Conservation (phyloP, 768 basidiomycete genomes). For the Serpula lacrymans region DNA sequence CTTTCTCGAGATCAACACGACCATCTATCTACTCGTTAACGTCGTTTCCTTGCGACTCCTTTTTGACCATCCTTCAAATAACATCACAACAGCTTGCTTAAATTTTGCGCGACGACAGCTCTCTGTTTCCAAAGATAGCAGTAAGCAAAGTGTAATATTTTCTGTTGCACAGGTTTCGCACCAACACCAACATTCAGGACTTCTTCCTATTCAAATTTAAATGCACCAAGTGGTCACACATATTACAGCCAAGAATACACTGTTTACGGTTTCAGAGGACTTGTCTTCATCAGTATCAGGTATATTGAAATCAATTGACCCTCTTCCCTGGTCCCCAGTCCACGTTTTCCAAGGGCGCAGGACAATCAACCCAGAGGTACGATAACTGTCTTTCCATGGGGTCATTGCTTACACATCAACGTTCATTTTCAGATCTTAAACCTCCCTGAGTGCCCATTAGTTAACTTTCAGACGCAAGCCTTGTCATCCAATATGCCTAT, state of each 20-base stretch:
- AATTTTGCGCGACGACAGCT: no score
- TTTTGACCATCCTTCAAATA: constrained; percentile 32
- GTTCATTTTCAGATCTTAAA: constrained; percentile 18
- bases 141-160: no score
- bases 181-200: no score
- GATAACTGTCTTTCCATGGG: constrained; percentile 22
- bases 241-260: constrained; percentile 41
- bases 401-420: constrained; percentile 30
- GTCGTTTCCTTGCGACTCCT: constrained; percentile 11
- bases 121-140: no score
- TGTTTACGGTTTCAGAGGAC: constrained; percentile 31
- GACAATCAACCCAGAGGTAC: constrained; percentile 45
- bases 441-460: constrained; percentile 26
- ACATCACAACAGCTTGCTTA: no score
- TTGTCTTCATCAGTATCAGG: constrained; percentile 33
- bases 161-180: constrained; percentile 3
- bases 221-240: constrained; percentile 71
- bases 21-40: constrained; percentile 15
- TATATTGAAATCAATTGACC: constrained; percentile 32
- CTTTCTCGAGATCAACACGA: constrained; percentile 4
- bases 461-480: constrained; percentile 36
- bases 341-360: constrained; percentile 37
- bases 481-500: constrained; percentile 44
- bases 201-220: constrained; percentile 50
- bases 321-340: constrained; percentile 48